These are phyloP conservation scores for Fusarium tjaetaba DNA, from an alignment of 2,329 filamentous ascomycete species.

Conservation along the genomic window DNA sequence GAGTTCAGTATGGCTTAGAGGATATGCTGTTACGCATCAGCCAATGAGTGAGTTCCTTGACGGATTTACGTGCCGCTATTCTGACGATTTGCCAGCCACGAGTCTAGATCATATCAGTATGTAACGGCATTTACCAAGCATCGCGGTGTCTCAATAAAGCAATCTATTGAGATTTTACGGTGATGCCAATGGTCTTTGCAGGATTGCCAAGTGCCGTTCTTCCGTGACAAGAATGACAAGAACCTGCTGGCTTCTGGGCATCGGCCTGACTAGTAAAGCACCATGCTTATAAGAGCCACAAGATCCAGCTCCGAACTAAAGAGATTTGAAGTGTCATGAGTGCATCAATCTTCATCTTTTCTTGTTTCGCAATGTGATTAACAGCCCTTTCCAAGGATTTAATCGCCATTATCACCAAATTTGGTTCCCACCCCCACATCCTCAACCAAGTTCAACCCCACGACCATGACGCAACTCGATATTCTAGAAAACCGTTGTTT, in stretches of 20 bases:
- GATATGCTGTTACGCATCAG: not conserved
- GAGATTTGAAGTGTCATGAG: not conserved
- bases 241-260: constrained; percentile 12
- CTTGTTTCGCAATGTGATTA: not conserved
- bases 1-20: not conserved
- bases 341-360: not conserved
- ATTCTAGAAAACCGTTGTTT: constrained; percentile 36
- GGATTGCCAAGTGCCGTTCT: constrained; percentile 36
- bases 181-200: constrained; percentile 23
- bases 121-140: constrained; percentile 1
- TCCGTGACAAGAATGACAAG: constrained; percentile 23
- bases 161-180: not conserved
- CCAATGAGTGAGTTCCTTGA: not conserved
- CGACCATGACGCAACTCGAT: constrained; percentile 40
- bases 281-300: constrained; percentile 11
- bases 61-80: not conserved
- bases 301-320: not conserved
- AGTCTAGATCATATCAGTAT: constrained; percentile 8
- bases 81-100: constrained; percentile 2
- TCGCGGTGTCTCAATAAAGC: not conserved
- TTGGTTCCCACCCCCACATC: constrained; percentile 8
- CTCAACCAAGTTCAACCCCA: constrained; percentile 10
- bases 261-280: not conserved
- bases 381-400: not conserved
- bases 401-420: constrained; percentile 7